Evolutionary conservation across 164 flowering plant species (phyloP).

Genomic region (Houttuynia cordata): DNA sequence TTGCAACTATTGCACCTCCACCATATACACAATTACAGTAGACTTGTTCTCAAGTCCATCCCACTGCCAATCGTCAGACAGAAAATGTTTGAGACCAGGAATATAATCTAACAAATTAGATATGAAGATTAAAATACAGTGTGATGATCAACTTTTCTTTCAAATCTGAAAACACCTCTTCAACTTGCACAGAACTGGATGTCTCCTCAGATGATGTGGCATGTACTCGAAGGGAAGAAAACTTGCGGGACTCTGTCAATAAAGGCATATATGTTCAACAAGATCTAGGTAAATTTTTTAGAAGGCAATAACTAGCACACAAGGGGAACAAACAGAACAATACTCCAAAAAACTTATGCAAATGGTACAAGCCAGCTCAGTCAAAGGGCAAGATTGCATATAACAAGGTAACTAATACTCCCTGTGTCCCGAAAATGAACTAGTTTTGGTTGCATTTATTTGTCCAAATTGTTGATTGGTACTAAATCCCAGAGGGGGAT

Average conservation of each 20-base stretch:
- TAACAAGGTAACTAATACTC: too few relatives aligned
- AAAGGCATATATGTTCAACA: not conserved
- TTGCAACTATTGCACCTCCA: slow-evolving; percentile 87
- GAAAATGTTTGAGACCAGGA: not conserved
- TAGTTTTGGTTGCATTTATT: too few relatives aligned
- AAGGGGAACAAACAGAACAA: not conserved
- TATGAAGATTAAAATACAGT: too few relatives aligned
- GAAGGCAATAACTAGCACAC: not conserved
- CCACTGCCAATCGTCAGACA: slow-evolving; percentile 39
- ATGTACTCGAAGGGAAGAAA: slow-evolving; percentile 35
- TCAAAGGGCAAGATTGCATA: not conserved
- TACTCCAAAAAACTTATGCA: not conserved
- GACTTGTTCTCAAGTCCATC: slow-evolving; percentile 90
- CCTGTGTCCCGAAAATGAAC: too few relatives aligned
- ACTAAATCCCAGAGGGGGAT: too few relatives aligned
- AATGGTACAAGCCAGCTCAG: not conserved
- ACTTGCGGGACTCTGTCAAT: slow-evolving; percentile 38
- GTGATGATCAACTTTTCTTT: slow-evolving; percentile 76
- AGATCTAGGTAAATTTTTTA: not conserved
- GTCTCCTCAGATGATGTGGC: slow-evolving; percentile 68
- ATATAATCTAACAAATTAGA: too few relatives aligned
- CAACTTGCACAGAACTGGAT: slow-evolving; percentile 42
- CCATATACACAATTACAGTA: slow-evolving; percentile 81
- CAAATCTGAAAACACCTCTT: slow-evolving; percentile 58
- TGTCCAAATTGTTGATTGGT: too few relatives aligned